Conservation (phyloP, 805 yeast species). For the Tetrapisispora pingtungensis region DNA sequence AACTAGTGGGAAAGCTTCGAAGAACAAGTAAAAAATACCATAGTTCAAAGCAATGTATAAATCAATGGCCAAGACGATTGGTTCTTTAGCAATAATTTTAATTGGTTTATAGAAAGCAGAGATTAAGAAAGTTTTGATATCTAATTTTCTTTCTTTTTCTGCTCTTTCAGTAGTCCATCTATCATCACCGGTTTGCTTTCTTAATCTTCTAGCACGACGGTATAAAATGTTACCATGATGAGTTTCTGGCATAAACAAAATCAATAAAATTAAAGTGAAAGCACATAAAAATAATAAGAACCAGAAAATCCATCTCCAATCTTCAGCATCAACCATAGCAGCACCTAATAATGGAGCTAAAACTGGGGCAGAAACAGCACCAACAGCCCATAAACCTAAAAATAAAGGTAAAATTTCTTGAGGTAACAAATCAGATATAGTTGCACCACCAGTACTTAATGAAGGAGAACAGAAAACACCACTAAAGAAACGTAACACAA, state of each 20-base stretch:
- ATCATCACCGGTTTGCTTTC: slow-evolving; percentile 38
- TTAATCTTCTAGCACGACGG: slow-evolving; percentile 37
- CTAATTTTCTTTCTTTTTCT: slow-evolving; percentile 21
- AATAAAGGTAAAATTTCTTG: slow-evolving; percentile 37
- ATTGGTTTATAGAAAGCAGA: slow-evolving; percentile 40
- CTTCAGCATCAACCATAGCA: slow-evolving; percentile 35
- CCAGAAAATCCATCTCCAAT: slow-evolving; percentile 51
- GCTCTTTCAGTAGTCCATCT: slow-evolving; percentile 36
- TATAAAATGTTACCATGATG: slow-evolving; percentile 35
- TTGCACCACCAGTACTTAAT: slow-evolving; percentile 50
- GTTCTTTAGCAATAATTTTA: slow-evolving; percentile 42
- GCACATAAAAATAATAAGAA: slow-evolving; percentile 36
- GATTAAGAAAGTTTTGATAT: slow-evolving; percentile 12
- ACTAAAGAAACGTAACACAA: slow-evolving; percentile 42
- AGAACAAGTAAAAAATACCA: slow-evolving; percentile 44
- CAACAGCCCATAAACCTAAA: slow-evolving; percentile 43
- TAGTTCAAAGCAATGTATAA: slow-evolving; percentile 43
- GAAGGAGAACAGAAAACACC: slow-evolving; percentile 51
- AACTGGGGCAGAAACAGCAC: slow-evolving; percentile 46
- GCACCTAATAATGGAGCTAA: slow-evolving; percentile 51
- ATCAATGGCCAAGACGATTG: slow-evolving; percentile 45
- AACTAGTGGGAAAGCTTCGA: slow-evolving; percentile 54
- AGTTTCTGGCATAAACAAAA: slow-evolving; percentile 42
- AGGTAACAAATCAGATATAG: slow-evolving; percentile 40
- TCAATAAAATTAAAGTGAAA: slow-evolving; percentile 28